Percentiles rank a stretch among this genome's conserved stretches.
These are phyloP conservation scores for Codiaeum variegatum DNA, from an alignment of 441 rosid genomes.

Conservation along the genomic window DNA sequence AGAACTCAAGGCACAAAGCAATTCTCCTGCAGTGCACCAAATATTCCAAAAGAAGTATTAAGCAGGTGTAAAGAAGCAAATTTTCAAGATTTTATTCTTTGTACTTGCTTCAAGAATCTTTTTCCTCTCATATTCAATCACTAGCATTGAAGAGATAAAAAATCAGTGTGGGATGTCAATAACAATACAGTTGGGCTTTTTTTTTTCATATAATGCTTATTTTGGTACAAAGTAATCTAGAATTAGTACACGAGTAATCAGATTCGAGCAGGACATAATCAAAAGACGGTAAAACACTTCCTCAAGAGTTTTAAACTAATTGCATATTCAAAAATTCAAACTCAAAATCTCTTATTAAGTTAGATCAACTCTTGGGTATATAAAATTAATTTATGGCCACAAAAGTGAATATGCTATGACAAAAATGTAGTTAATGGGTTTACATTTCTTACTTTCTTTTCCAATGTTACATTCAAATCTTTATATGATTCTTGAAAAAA, in stretches of 20 bases:
- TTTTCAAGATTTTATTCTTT: slow-evolving; percentile 21
- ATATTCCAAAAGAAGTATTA: not conserved
- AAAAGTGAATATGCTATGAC: not conserved
- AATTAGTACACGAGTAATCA: too few species aligned
- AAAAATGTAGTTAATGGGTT: not conserved
- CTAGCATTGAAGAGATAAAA: not conserved
- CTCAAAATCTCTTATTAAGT: too few species aligned
- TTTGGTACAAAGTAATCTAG: too few species aligned
- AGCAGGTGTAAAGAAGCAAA: slow-evolving; percentile 1
- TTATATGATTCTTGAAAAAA: not conserved
- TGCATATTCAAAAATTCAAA: too few species aligned
- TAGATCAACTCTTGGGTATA: too few species aligned
- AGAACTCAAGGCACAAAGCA: not conserved
- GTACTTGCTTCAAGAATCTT: slow-evolving; percentile 17
- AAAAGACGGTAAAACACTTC: too few species aligned
- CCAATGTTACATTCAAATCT: not conserved
- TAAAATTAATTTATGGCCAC: too few species aligned
- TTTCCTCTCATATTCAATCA: slow-evolving; percentile 2
- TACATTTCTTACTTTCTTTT: not conserved
- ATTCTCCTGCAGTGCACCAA: not conserved
- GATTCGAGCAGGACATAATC: too few species aligned
- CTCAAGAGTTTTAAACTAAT: too few species aligned
- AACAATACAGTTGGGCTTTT: not conserved
- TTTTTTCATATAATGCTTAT: not conserved
- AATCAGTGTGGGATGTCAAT: not conserved